phyloP scores from a whole-genome alignment of 441 rosid genomes.

The Dalechampia spathulata region DNA sequence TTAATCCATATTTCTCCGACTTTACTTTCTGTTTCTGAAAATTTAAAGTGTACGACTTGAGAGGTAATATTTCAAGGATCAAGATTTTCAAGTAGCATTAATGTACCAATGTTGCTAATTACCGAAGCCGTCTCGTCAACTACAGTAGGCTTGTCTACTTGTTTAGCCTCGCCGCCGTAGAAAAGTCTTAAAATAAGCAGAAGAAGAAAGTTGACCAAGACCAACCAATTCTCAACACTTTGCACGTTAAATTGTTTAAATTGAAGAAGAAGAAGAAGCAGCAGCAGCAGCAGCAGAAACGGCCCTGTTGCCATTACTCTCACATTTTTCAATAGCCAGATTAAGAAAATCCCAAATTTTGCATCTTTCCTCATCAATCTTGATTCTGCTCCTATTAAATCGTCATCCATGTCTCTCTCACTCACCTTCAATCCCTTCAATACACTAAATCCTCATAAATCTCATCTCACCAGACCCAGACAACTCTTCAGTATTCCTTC shows the following conservation, averaged over 20 bases:
- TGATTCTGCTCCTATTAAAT: no score
- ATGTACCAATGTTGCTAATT: no score
- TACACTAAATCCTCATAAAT: neutral
- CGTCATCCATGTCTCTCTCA: neutral
- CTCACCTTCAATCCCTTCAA: neutral
- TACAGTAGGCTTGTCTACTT: neutral
- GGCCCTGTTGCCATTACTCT: neutral
- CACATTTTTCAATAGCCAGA: no score
- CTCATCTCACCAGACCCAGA: no score
- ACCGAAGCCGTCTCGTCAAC: neutral
- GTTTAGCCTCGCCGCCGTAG: neutral
- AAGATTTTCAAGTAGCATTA: no score
- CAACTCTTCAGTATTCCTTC: neutral
- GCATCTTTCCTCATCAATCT: no score
- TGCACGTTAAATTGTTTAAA: neutral
- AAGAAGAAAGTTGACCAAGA: neutral
- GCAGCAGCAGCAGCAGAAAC: neutral
- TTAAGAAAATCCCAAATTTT: no score
- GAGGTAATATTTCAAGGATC: no score
- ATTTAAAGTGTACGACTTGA: no score
- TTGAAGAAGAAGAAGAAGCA: no score
- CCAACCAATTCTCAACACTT: neutral
- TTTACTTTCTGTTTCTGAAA: no score
- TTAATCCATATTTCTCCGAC: no score
- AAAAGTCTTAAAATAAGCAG: neutral